Conservation (phyloP, 805 yeast species). For the Candida boleticola region DNA sequence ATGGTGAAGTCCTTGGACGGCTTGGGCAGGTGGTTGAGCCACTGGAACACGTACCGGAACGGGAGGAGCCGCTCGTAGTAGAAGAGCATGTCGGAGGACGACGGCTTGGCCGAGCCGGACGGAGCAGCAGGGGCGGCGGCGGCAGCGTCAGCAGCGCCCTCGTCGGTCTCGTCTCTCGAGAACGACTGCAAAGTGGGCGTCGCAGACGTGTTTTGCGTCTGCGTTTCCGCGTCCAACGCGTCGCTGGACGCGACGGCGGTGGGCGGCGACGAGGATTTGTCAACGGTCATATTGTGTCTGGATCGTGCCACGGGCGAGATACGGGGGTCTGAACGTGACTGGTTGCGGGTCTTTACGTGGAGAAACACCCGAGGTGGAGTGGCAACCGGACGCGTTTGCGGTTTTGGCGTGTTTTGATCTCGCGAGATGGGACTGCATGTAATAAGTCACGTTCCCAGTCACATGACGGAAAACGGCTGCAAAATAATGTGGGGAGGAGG, state of each 20-base stretch:
- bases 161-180: background rate
- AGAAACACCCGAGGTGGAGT: no score
- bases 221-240: background rate
- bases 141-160: background rate
- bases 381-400: no score
- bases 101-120: constrained; percentile 23
- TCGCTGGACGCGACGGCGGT: background rate
- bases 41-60: constrained; percentile 72
- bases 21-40: constrained; percentile 85
- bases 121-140: background rate
- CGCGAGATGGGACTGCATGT: no score
- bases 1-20: constrained; percentile 75
- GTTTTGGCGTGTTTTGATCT: no score
- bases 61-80: constrained; percentile 75
- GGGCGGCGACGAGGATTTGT: background rate
- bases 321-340: no score
- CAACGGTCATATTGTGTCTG: constrained; percentile 1
- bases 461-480: no score
- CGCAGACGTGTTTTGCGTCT: background rate
- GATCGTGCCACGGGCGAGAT: no score
- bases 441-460: no score
- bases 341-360: no score
- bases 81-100: constrained; percentile 64
- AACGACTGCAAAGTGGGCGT: constrained; percentile 2
- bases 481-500: no score